Evolutionary conservation across 306 rosid genomes (phyloP).

Genomic region (Rubus parviflorus): DNA sequence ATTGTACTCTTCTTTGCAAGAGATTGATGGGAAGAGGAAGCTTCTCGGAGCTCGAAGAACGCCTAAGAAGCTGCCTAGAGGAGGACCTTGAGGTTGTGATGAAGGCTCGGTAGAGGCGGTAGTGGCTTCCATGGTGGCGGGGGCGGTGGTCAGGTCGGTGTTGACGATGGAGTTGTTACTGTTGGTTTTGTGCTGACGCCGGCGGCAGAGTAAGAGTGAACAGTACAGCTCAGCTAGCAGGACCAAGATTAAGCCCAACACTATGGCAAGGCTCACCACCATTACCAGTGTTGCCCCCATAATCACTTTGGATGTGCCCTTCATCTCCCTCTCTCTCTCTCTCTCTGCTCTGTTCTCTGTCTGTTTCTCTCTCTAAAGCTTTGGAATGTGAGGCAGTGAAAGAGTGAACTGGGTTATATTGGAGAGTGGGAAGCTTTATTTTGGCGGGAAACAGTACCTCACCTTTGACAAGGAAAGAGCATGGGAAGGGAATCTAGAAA

Average conservation of each 20-base stretch:
- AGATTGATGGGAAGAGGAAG: conserved; percentile 54
- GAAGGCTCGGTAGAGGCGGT: conserved; percentile 24
- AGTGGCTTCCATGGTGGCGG: conserved; percentile 6
- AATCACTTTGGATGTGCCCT: conserved; percentile 81
- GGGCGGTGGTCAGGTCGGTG: conserved; percentile 15
- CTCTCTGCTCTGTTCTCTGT: neutral
- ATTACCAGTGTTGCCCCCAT: conserved; percentile 85
- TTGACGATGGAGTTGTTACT: conserved; percentile 10
- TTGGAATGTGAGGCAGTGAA: conserved; percentile 28
- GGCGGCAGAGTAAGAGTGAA: conserved; percentile 75
- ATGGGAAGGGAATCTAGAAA: conserved; percentile 36
- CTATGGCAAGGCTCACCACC: conserved; percentile 80
- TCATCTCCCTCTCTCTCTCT: conserved; percentile 52
- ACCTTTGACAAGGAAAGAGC: conserved; percentile 27
- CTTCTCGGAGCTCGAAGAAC: conserved; percentile 81
- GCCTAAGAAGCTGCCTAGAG: conserved; percentile 54
- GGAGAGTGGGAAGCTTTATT: conserved; percentile 22
- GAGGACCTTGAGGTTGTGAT: conserved; percentile 26
- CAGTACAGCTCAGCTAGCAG: conserved; percentile 91
- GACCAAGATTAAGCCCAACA: conserved; percentile 71
- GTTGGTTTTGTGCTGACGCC: conserved; percentile 56
- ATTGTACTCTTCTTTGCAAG: conserved; percentile 39
- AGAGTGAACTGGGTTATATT: conserved; percentile 28
- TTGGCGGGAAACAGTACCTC: conserved; percentile 62
- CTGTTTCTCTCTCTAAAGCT: conserved; percentile 1